Evolutionary conservation across 2,329 filamentous ascomycete genomes (phyloP), one percentile per base, ranked within the genome.

Genomic region (Neonectria sp.): DNA sequence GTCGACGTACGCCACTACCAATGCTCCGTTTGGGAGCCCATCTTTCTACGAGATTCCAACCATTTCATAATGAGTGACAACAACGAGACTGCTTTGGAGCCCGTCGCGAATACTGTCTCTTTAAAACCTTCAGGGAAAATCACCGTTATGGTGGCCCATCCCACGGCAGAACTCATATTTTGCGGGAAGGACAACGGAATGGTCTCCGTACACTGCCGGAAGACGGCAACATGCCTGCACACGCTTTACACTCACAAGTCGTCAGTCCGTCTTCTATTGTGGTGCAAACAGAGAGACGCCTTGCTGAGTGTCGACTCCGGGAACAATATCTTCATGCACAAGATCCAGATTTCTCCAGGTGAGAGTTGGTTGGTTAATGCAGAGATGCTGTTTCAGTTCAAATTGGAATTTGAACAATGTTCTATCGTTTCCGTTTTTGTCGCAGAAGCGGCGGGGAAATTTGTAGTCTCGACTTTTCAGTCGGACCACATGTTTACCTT

Each of bases 11-110:
- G 80, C 65, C 77, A 76, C 4, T 63, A 74, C 1, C 77, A 80
- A 60, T 82, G 79, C 68, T 79, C 75, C 48, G 75, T 82, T 51
- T 83, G 81, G 81, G 77, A 82, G 60, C 79, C 81, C 1, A 71
- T 69, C 13, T 68, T 79, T 12, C 60, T 79, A 45, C 63, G 74
- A 31, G 76, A 77, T 33, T 56, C 70, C 9, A 35, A n/a, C n/a
- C n/a, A n/a, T n/a, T n/a, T n/a, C n/a, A n/a, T 76, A 7, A 70
- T 75, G 11, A 69, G 65, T 21, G 77, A 79, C 43, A 75, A 75
- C 35, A 77, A 74, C 56, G 72, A 68, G 17, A 46, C 49, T 9
- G 71, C 73, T 33, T 73, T 70, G 8, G 69, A 59, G 4, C 63
- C 75, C 11, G 24, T 74, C 4, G 63, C 74, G 1, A 76, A 80